Base-by-base conservation (phyloP, 371 early-diverging fungal species). In the Nematocida minor region DNA sequence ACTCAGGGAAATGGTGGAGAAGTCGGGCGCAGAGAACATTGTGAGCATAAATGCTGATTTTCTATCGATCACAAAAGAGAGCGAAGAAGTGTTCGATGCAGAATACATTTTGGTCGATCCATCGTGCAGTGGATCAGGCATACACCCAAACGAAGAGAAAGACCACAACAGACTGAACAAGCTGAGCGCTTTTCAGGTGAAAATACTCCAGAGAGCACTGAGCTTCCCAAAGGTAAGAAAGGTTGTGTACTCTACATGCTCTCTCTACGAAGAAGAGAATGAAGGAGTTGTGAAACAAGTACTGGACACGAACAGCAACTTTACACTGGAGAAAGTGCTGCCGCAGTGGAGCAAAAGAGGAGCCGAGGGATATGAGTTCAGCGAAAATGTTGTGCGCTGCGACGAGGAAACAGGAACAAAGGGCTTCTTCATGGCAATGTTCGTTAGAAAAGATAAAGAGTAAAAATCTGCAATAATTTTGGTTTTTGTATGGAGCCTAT, bases 91-190 rank as follows among this genome's bases (percentile, higher is more conserved):
- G 14, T 9, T 44, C 2, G 42, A 66, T 60, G 92, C 93, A 4
- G 91, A 92, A 63, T 93, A 93, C 84, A 90, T 94, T 55, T 83
- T 98, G 44, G 84, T 96, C 44, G 98, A 98, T 85, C 98, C 98
- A 16, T 92, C 93, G 3, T 98, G 98, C 82, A 93, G 94, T 44
- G 97, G 97, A 1, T 93, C 94, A 20, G 97, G 97, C 2, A 96
- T 83, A 80, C 70, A 80, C 69, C 80, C 44, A 63, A 63, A 62
- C 18, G 82, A 84, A 55, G 67, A 88, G 79, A 87, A 89, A 49
- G 88, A 89, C 88, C 60, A 87, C 83, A 25, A 83, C 78, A 53
- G 88, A 85, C 81, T 89, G 31, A 86, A 88, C n/a, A 81, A 87
- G 9, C 68, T 85, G 25, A 55, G 78, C 22, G 67, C 66, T 25